Evolutionary conservation across 306 rosid species (phyloP).

Genomic region (Corylus avellana): DNA sequence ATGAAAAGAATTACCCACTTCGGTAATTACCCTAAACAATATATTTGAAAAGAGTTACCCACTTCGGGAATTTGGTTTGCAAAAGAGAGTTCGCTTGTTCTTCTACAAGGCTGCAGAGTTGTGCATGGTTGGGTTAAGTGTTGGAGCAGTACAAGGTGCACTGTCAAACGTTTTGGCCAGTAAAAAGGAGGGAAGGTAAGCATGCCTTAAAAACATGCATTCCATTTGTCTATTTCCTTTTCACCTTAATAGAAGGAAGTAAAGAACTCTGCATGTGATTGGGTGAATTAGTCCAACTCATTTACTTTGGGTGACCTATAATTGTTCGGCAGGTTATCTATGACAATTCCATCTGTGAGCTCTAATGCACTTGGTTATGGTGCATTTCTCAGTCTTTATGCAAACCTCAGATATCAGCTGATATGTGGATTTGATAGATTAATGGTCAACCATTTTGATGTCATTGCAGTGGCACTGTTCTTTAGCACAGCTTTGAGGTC

Average conservation of each 20-base stretch:
- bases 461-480: slow-evolving; percentile 83
- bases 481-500: slow-evolving; percentile 88
- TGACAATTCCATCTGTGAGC: slow-evolving; percentile 77
- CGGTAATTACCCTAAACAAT: slow-evolving; percentile 95
- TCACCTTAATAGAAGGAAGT: background rate
- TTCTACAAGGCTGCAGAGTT: slow-evolving; percentile 97
- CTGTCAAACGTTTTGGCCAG: slow-evolving; percentile 64
- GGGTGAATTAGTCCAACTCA: slow-evolving; percentile 16
- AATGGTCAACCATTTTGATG: slow-evolving; percentile 85
- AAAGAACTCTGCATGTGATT: slow-evolving; percentile 15
- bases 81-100: slow-evolving; percentile 83
- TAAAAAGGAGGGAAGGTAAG: slow-evolving; percentile 86
- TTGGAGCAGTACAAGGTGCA: slow-evolving; percentile 91
- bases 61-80: slow-evolving; percentile 87
- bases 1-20: no score
- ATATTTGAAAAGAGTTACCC: slow-evolving; percentile 94
- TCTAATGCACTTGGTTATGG: slow-evolving; percentile 92
- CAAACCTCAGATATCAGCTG: slow-evolving; percentile 90
- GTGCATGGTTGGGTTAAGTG: slow-evolving; percentile 89
- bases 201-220: slow-evolving; percentile 14
- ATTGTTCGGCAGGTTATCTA: slow-evolving; percentile 70
- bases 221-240: slow-evolving; percentile 8
- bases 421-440: slow-evolving; percentile 89
- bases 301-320: slow-evolving; percentile 6
- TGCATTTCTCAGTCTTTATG: slow-evolving; percentile 96